These are phyloP conservation scores for Populus tomentosa DNA, from an alignment of 441 rosid genomes.

Conservation along the genomic window DNA sequence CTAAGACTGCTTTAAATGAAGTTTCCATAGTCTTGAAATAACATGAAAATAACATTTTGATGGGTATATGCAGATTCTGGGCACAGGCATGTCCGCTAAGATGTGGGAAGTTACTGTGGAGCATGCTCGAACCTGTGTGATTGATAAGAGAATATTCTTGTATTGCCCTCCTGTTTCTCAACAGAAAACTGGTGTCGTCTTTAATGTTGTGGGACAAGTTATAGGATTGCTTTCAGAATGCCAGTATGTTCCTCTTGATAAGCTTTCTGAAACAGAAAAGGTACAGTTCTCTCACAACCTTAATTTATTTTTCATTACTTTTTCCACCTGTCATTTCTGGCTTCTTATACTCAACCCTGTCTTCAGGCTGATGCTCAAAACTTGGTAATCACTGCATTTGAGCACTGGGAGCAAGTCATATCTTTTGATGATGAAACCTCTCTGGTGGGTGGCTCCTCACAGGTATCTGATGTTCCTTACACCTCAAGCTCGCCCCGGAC, in stretches of 20 bases:
- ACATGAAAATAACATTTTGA: neutral
- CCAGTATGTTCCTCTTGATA: conserved; percentile 56
- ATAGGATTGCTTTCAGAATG: conserved; percentile 61
- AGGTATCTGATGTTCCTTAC: conserved; percentile 27
- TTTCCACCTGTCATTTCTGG: conserved; percentile 2
- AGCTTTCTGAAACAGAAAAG: conserved; percentile 79
- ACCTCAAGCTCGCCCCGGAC: conserved; percentile 34
- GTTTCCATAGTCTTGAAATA: neutral
- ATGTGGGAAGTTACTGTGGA: conserved; percentile 96
- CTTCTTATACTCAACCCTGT: conserved; percentile 12
- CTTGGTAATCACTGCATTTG: conserved; percentile 60
- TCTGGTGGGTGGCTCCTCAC: conserved; percentile 39
- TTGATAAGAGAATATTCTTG: conserved; percentile 61
- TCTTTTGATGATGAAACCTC: conserved; percentile 58
- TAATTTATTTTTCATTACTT: neutral
- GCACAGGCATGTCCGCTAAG: conserved; percentile 97
- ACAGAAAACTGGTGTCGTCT: conserved; percentile 75
- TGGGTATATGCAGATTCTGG: conserved; percentile 63
- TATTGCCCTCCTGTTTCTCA: conserved; percentile 54
- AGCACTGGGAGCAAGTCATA: conserved; percentile 53
- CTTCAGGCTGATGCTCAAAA: conserved; percentile 66
- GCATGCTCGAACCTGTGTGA: conserved; percentile 77
- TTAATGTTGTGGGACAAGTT: conserved; percentile 85
- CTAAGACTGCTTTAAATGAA: conserved; percentile 8
- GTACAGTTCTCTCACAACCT: conserved; percentile 32